phyloP scores from a whole-genome alignment of 192 early-diverging fungal genomes.

The Mortierella antarctica region DNA sequence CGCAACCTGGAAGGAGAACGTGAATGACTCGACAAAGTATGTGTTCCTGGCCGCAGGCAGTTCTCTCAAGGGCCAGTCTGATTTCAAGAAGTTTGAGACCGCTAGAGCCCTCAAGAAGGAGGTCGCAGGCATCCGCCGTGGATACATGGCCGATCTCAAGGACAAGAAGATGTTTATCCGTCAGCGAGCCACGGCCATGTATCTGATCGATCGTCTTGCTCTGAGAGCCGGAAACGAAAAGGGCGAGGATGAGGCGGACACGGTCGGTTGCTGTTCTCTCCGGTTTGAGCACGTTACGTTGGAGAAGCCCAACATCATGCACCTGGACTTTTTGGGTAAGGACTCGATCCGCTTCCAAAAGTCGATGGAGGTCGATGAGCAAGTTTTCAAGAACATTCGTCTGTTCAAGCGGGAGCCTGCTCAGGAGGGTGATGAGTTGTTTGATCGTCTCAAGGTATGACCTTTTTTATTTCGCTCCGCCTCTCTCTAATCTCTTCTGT shows the following conservation, averaged over 20 bases:
- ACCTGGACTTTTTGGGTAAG: conserved; percentile 98
- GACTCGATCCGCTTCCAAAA: conserved; percentile 97
- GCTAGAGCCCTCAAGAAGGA: conserved; percentile 88
- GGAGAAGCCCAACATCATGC: conserved; percentile 83
- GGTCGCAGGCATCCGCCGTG: conserved; percentile 78
- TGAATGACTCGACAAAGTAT: conserved; percentile 93
- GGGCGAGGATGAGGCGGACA: conserved; percentile 97
- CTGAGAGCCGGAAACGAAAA: conserved; percentile 98
- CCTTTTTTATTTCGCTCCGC: neutral
- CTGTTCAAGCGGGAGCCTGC: conserved; percentile 90
- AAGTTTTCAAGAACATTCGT: conserved; percentile 94
- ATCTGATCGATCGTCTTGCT: conserved; percentile 94
- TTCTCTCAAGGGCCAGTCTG: conserved; percentile 95
- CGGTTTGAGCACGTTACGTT: conserved; percentile 92
- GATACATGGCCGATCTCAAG: conserved; percentile 84
- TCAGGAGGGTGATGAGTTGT: conserved; percentile 79
- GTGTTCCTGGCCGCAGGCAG: conserved; percentile 94
- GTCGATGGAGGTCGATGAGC: conserved; percentile 82
- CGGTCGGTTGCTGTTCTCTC: conserved; percentile 98
- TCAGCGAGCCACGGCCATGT: conserved; percentile 94
- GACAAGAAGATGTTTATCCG: conserved; percentile 83
- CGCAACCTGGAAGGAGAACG: conserved; percentile 98
- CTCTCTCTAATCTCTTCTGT: neutral
- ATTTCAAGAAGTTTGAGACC: conserved; percentile 96
- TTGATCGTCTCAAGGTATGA: conserved; percentile 87